phyloP scores from a whole-genome alignment of 2,329 filamentous ascomycete species.

The Nothomitra cinnamomea region DNA sequence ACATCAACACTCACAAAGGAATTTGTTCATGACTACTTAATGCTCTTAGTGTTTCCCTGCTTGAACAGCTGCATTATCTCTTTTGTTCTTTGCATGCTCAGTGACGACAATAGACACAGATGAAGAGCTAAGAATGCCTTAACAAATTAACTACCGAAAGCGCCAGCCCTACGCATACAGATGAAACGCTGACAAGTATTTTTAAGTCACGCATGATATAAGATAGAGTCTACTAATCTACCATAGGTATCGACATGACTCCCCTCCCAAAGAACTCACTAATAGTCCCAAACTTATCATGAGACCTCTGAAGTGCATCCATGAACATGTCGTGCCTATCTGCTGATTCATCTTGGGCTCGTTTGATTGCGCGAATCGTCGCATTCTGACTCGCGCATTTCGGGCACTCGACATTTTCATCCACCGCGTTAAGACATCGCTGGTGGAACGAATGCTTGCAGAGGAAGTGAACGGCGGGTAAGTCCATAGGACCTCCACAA shows the following conservation, averaged over 20 bases:
- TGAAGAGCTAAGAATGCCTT: too few relatives aligned
- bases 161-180: not conserved
- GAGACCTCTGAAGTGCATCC: slow-evolving; percentile 57
- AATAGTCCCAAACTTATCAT: slow-evolving; percentile 76
- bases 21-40: too few relatives aligned
- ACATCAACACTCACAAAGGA: too few relatives aligned
- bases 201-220: not conserved
- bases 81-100: too few relatives aligned
- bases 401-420: slow-evolving; percentile 62
- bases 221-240: slow-evolving; percentile 6
- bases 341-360: slow-evolving; percentile 67
- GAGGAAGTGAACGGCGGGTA: slow-evolving; percentile 87
- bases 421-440: slow-evolving; percentile 57
- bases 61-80: too few relatives aligned
- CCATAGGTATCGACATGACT: slow-evolving; percentile 48
- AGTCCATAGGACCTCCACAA: slow-evolving; percentile 60
- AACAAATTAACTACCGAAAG: not conserved
- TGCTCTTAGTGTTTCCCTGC: too few relatives aligned
- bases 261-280: slow-evolving; percentile 91
- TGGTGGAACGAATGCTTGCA: slow-evolving; percentile 97
- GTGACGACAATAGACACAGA: too few relatives aligned
- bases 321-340: slow-evolving; percentile 80
- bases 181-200: not conserved
- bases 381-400: slow-evolving; percentile 71
- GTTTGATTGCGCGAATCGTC: slow-evolving; percentile 72